These are phyloP conservation scores for Dictyostelium citrinum DNA, from an alignment of 78 protist species.

Conservation along the genomic window DNA sequence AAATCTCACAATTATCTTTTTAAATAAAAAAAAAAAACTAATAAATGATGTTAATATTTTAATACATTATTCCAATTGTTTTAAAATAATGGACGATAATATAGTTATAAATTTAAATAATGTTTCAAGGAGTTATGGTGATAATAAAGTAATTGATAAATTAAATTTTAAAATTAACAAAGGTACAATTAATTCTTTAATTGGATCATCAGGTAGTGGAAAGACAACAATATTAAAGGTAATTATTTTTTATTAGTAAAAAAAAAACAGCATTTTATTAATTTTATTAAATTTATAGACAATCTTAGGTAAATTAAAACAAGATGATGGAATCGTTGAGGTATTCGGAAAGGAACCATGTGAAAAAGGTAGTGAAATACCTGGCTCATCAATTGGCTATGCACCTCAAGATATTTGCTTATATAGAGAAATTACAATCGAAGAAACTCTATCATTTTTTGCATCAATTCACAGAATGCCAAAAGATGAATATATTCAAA, in stretches of 20 bases:
- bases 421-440: slow-evolving; percentile 33
- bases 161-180: neutral
- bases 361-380: neutral
- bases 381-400: slow-evolving; percentile 65
- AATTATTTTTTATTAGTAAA: too few relatives aligned
- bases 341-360: slow-evolving; percentile 52
- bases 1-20: too few relatives aligned
- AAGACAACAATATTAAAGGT: neutral
- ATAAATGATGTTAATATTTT: too few relatives aligned
- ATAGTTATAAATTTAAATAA: neutral
- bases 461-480: slow-evolving; percentile 17
- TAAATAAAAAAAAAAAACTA: too few relatives aligned
- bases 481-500: neutral
- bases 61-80: too few relatives aligned
- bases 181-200: slow-evolving; percentile 39
- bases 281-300: too few relatives aligned
- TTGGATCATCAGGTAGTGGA: slow-evolving; percentile 78
- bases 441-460: slow-evolving; percentile 53
- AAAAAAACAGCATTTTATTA: too few relatives aligned
- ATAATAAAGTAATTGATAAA: neutral
- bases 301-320: neutral
- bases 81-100: neutral
- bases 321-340: slow-evolving; percentile 19
- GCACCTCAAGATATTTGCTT: slow-evolving; percentile 79
- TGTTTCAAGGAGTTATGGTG: slow-evolving; percentile 44